Evolutionary conservation across 139 green algal genomes (phyloP).

Genomic region (Zygnema circumcarinatum): DNA sequence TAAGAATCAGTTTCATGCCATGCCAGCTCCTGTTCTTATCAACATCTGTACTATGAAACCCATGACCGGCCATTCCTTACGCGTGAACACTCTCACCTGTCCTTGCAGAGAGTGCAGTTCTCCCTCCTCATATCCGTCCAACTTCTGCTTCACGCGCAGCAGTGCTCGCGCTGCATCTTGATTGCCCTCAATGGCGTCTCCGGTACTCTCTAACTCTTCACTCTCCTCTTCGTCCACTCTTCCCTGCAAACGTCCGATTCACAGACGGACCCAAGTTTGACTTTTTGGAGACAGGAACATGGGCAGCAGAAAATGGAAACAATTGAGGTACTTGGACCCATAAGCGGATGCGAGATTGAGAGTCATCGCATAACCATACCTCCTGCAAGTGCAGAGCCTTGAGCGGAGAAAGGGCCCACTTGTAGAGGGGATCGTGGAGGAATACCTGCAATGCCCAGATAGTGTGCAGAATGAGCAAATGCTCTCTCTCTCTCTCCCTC

Average conservation of each 20-base stretch:
- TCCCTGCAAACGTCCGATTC: not conserved
- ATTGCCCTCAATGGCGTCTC: slow-evolving; percentile 54
- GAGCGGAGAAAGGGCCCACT: slow-evolving; percentile 70
- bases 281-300: not conserved
- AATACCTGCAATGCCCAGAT: slow-evolving; percentile 75
- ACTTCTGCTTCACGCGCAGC: slow-evolving; percentile 91
- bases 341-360: too few species aligned
- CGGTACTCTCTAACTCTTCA: not conserved
- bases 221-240: slow-evolving; percentile 11
- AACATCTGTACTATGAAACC: too few species aligned
- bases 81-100: too few species aligned
- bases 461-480: too few species aligned
- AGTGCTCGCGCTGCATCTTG: slow-evolving; percentile 86
- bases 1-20: slow-evolving; percentile 1
- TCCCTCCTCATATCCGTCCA: slow-evolving; percentile 79
- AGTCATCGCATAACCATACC: too few species aligned
- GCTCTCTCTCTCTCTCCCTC: too few species aligned
- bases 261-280: not conserved
- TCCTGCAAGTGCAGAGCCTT: slow-evolving; percentile 54
- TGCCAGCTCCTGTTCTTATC: too few species aligned
- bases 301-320: slow-evolving; percentile 6
- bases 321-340: too few species aligned
- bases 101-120: slow-evolving; percentile 74
- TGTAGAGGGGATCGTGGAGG: slow-evolving; percentile 93
- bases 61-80: too few species aligned